Evolutionary conservation across 2,329 filamentous ascomycete genomes (phyloP), one percentile per base, ranked within the genome.

Genomic region (Diaporthe longicolla): DNA sequence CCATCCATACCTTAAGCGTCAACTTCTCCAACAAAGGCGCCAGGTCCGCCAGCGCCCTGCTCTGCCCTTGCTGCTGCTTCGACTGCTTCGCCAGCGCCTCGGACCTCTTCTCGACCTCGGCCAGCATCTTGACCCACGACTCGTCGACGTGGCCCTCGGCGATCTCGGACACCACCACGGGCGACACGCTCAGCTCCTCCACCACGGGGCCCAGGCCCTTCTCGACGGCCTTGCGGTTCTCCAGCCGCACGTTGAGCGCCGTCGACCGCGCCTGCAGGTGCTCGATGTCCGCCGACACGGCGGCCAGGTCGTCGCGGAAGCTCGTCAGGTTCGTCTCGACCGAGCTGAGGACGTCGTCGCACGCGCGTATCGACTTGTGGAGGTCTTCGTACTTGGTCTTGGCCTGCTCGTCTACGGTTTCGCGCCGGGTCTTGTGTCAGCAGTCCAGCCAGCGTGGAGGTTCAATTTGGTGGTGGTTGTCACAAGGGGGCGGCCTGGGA

Each of bases 261-360:
- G 93, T 90, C 0, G 97, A 99, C 61, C 97, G 91, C 69, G 93
- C 92, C 84, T 99, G 97, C 54, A 99, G 85, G 2, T 92, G 95
- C 83, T 99, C 97, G 69, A 99, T 99, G 81, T 99, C 97, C 9
- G 95, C 93, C 1, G 97, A 98, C 17, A 99, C 97, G 19, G 92
- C 90, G 11, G 95, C 96, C 15, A 99, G 90, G 82, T 99, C 97
- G 75, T 95, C 94, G 81, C 97, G 95, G 81, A 99, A 99, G 82
- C 93, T 96, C 50, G 94, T 94, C 70, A 99, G 88, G 81, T 98
- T 98, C 43, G 91, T 92, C 84, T 99, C 96, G 71, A 99, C 97
- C 0, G 95, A 98, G 82, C 92, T 94, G 59, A 98, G 89, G 68
- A 98, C 94, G 81, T 97, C 93, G 83, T 99, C 97, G 84, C 96